These are phyloP conservation scores for Castanospermum australe DNA, from an alignment of 306 rosid species.

Conservation along the genomic window DNA sequence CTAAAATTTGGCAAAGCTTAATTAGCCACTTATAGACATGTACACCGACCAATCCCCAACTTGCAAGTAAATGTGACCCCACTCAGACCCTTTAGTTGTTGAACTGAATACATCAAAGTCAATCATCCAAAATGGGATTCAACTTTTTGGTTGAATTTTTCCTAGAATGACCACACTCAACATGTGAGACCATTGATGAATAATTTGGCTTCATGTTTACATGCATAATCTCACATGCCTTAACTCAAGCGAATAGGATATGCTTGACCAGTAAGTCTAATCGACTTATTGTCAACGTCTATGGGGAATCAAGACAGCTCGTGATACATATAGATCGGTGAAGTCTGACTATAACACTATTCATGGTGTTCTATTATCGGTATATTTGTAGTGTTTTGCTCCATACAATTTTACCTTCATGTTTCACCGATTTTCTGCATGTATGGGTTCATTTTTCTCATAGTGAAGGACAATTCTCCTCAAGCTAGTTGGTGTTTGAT, in stretches of 20 bases:
- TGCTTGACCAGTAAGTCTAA: neutral
- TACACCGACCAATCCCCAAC: neutral
- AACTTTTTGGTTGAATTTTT: neutral
- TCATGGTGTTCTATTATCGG: too few species aligned
- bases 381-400: too few species aligned
- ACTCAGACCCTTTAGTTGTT: too few species aligned
- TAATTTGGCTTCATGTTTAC: neutral
- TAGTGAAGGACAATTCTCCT: too few species aligned
- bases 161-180: neutral
- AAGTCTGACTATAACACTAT: too few species aligned
- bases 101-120: neutral
- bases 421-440: too few species aligned
- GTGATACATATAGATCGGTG: neutral
- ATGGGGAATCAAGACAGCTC: neutral
- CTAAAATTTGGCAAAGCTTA: neutral
- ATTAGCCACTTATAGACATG: neutral
- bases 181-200: neutral
- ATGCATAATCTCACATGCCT: neutral
- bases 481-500: too few species aligned
- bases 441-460: too few species aligned
- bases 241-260: neutral
- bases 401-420: too few species aligned
- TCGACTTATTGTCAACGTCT: neutral
- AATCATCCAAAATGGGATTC: neutral
- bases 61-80: neutral